These are phyloP conservation scores for Hymenoscyphus fructigenus DNA, from an alignment of 2,329 filamentous ascomycete genomes.

Conservation along the genomic window DNA sequence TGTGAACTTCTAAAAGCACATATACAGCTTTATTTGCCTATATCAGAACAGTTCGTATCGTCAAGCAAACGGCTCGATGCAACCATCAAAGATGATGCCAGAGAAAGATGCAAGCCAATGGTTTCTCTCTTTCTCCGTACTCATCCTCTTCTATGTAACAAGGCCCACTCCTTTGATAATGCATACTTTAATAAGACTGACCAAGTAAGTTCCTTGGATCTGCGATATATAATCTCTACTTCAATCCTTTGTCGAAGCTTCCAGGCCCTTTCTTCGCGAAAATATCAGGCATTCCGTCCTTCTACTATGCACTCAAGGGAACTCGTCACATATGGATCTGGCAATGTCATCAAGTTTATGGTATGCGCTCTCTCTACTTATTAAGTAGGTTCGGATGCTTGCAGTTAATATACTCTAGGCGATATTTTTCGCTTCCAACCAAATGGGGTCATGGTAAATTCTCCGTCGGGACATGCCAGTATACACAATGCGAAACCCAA, in stretches of 20 bases:
- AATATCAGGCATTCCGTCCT: slow-evolving; percentile 7
- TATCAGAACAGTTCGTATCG: too few species aligned
- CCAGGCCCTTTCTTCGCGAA: slow-evolving; percentile 13
- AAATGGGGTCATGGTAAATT: not conserved
- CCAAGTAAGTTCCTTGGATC: slow-evolving; percentile 28
- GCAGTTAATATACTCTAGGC: not conserved
- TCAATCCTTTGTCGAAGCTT: slow-evolving; percentile 13
- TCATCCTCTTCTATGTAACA: too few species aligned
- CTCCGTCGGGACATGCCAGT: not conserved
- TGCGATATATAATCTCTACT: slow-evolving; percentile 13
- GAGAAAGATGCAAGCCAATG: too few species aligned
- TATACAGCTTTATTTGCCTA: too few species aligned
- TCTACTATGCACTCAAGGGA: slow-evolving; percentile 10
- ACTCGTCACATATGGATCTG: slow-evolving; percentile 16
- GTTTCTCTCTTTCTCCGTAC: too few species aligned
- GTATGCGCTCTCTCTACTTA: not conserved
- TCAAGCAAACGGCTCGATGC: too few species aligned
- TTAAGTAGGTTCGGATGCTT: not conserved
- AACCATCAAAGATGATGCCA: too few species aligned
- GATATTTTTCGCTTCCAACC: slow-evolving; percentile 5
- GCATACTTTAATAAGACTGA: too few species aligned
- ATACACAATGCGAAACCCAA: slow-evolving; percentile 14
- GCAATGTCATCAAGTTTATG: slow-evolving; percentile 13
- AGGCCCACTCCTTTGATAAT: too few species aligned
- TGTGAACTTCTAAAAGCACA: too few species aligned